phyloP scores from a whole-genome alignment of 2,329 filamentous ascomycete species.

The Cladophialophora exuberans region DNA sequence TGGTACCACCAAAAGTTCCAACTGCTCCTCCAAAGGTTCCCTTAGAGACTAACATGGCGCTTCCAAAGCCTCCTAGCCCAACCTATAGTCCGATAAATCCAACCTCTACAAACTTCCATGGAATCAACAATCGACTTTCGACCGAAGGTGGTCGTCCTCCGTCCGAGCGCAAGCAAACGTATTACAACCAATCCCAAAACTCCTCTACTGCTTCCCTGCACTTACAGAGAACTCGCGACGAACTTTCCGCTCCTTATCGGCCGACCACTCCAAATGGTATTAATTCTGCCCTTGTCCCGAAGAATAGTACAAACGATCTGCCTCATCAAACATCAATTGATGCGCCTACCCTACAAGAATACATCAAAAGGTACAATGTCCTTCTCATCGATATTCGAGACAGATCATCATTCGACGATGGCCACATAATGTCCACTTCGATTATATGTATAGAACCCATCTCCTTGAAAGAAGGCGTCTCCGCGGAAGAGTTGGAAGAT shows the following conservation, averaged over 20 bases:
- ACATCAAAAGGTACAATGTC: conserved; percentile 67
- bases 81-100: conserved; percentile 52
- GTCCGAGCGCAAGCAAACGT: conserved; percentile 31
- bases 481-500: conserved; percentile 63
- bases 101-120: conserved; percentile 42
- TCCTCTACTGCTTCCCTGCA: conserved; percentile 39
- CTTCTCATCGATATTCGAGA: conserved; percentile 84
- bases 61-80: conserved; percentile 53
- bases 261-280: conserved; percentile 49
- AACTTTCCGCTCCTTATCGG: conserved; percentile 42
- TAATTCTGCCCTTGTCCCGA: conserved; percentile 41
- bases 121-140: conserved; percentile 45
- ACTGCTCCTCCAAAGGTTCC: conserved; percentile 44
- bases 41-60: conserved; percentile 38
- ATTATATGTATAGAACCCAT: conserved; percentile 92
- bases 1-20: conserved; percentile 49
- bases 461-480: conserved; percentile 68
- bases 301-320: conserved; percentile 52
- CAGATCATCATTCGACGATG: conserved; percentile 79
- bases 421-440: conserved; percentile 81
- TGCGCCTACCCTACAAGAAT: conserved; percentile 70
- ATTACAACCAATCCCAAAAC: conserved; percentile 42
- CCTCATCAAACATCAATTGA: conserved; percentile 65
- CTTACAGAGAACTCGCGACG: conserved; percentile 43
- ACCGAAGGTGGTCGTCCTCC: conserved; percentile 45